These are phyloP conservation scores for Tremella mesenterica DNA, from an alignment of 768 basidiomycete species.

Conservation along the genomic window DNA sequence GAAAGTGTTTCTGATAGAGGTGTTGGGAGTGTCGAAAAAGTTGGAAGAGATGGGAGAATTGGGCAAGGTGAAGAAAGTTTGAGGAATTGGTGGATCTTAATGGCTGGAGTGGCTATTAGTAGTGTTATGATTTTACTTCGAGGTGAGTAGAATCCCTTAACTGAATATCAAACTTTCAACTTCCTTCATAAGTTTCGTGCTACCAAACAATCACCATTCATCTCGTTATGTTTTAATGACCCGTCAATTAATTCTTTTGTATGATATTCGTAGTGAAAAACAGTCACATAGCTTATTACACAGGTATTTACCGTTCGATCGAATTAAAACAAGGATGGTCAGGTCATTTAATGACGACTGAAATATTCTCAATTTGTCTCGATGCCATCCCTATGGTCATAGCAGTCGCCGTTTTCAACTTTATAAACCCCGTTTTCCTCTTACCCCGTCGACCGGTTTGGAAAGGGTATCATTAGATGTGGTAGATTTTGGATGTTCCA, in stretches of 20 bases:
- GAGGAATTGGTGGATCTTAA: conserved; percentile 24
- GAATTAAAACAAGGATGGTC: conserved; percentile 38
- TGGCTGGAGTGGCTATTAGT: conserved; percentile 16
- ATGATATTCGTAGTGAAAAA: no score
- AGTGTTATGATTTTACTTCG: conserved; percentile 23
- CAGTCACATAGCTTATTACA: no score
- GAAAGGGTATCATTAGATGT: no score
- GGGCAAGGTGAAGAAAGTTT: not conserved
- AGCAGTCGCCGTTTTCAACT: not conserved
- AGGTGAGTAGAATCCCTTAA: no score
- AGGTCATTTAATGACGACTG: conserved; percentile 23
- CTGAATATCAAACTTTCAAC: no score
- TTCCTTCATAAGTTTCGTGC: no score
- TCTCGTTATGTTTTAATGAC: no score
- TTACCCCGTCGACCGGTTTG: not conserved
- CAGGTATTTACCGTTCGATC: conserved; percentile 21
- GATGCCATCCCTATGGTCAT: conserved; percentile 35
- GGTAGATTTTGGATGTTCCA: no score
- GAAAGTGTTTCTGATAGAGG: not conserved
- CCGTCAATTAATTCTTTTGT: no score
- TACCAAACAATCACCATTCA: no score
- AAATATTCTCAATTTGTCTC: conserved; percentile 5
- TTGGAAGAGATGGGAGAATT: not conserved
- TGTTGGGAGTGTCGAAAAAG: not conserved
- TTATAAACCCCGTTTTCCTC: not conserved